Percentiles rank a stretch among this genome's conserved stretches.
Evolutionary conservation across 2,329 filamentous ascomycete species (phyloP).

Genomic region (Penicillium italicum): DNA sequence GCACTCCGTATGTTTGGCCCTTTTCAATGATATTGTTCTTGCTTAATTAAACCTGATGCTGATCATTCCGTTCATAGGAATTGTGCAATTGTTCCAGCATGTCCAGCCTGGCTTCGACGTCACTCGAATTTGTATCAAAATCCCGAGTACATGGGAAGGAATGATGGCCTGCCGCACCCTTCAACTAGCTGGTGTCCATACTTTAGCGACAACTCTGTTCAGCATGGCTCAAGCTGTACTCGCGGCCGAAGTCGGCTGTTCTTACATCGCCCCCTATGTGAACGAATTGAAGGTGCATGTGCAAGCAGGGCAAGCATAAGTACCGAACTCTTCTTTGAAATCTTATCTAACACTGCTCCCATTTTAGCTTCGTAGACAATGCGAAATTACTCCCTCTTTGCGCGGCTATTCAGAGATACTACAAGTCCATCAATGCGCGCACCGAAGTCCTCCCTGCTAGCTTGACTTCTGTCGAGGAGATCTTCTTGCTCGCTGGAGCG

Average conservation of each 20-base stretch:
- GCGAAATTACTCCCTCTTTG: constrained; percentile 47
- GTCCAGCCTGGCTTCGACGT: constrained; percentile 46
- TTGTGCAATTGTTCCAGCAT: constrained; percentile 48
- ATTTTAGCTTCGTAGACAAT: constrained; percentile 26
- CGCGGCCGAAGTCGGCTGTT: constrained; percentile 56
- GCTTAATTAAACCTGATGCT: neutral
- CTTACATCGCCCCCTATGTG: constrained; percentile 62
- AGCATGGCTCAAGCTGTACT: constrained; percentile 58
- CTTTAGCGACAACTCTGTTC: constrained; percentile 62
- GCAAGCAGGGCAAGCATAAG: constrained; percentile 37
- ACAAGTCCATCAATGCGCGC: constrained; percentile 33
- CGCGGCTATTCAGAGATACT: constrained; percentile 53
- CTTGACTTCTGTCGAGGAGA: constrained; percentile 55
- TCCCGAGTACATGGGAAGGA: constrained; percentile 62
- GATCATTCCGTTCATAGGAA: constrained; percentile 39
- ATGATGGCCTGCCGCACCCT: constrained; percentile 57
- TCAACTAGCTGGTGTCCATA: constrained; percentile 53
- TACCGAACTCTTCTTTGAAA: neutral
- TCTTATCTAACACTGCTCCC: neutral
- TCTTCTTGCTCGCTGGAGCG: constrained; percentile 56
- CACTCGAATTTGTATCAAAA: constrained; percentile 59
- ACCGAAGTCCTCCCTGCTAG: constrained; percentile 57
- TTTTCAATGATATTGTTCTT: neutral
- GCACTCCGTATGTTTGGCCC: constrained; percentile 45
- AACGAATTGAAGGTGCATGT: constrained; percentile 64